Evolutionary conservation across 2,329 filamentous ascomycete species (phyloP), one percentile per base, ranked within the genome.

Genomic region (Venturia asperata): DNA sequence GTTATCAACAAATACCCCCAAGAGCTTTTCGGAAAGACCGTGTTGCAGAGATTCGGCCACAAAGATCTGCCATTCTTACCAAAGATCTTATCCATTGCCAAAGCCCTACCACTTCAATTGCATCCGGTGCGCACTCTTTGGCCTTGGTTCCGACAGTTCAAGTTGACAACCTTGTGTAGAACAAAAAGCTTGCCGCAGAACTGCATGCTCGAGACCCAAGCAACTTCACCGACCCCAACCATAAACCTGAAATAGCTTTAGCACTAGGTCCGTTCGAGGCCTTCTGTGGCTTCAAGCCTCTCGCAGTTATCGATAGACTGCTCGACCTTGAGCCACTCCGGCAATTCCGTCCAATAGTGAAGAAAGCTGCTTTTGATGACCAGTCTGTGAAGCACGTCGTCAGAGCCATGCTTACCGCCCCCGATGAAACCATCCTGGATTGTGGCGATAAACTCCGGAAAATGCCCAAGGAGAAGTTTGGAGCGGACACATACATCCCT

Each of bases 171-270:
- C 17, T 24, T 10, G 10, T 27, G n/a, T 21, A 76, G 41, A 84
- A 91, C 76, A 89, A 88, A 71, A 78, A 82, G 0, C 81, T 91
- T 1, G 83, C 89, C 0, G 76, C 80, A 10, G 80, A 85, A 70
- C 80, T 91, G 1, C 87, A 91, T 75, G 72, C 81, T 64, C 73
- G 84, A 68, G 80, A 90, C 64, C 87, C 88, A 0, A 75, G 84
- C 2, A 82, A 85, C 66, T 92, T 89, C 73, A 84, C 83, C 1
- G 88, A 92, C 68, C 77, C 83, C 2, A 92, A 92, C 73, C 88
- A 92, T 78, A 92, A 92, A 75, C 89, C 89, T 1, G 89, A 92
- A 72, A 92, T 92, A 64, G 88, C 89, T 0, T 78, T 92, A 1
- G 88, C 89, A 0, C 76, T 92, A 0, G 81, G 82, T 15, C 83